A percentile compares a stretch with the other conserved stretches of the same genome.
phyloP scores from a whole-genome alignment of 108 stramenopile species.

The Nitzschia sp. region DNA sequence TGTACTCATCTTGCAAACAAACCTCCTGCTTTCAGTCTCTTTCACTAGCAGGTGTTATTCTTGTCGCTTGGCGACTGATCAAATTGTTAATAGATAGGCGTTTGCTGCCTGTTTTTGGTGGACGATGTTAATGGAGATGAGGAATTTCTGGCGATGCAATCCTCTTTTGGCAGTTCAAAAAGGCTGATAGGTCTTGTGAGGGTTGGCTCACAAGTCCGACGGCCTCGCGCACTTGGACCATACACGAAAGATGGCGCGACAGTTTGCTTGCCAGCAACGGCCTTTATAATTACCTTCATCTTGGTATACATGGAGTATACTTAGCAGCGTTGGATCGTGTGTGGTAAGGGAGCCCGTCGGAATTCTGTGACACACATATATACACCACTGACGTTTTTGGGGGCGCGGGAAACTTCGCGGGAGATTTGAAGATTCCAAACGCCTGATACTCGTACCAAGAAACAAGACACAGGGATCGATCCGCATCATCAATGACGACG shows the following conservation, averaged over 20 bases:
- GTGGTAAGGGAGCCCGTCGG: background rate
- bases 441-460: no score
- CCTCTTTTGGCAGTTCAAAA: background rate
- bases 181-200: background rate
- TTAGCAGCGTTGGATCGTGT: background rate
- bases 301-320: no score
- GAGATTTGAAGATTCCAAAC: no score
- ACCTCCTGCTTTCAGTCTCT: background rate
- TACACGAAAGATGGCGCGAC: background rate
- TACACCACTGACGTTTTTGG: no score
- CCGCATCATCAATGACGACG: no score
- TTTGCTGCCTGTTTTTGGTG: no score
- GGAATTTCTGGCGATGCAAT: slow-evolving; percentile 8
- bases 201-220: background rate
- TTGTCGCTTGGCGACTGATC: background rate
- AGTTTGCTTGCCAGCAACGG: background rate
- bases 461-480: no score
- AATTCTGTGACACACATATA: slow-evolving; percentile 4
- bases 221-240: background rate
- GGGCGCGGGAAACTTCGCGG: no score
- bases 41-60: background rate
- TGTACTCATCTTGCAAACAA: slow-evolving; percentile 11
- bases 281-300: background rate
- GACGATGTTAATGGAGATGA: background rate
- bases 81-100: background rate